These are phyloP conservation scores for Corynascus novoguineensis DNA, from an alignment of 495 filamentous ascomycete genomes.

Conservation along the genomic window DNA sequence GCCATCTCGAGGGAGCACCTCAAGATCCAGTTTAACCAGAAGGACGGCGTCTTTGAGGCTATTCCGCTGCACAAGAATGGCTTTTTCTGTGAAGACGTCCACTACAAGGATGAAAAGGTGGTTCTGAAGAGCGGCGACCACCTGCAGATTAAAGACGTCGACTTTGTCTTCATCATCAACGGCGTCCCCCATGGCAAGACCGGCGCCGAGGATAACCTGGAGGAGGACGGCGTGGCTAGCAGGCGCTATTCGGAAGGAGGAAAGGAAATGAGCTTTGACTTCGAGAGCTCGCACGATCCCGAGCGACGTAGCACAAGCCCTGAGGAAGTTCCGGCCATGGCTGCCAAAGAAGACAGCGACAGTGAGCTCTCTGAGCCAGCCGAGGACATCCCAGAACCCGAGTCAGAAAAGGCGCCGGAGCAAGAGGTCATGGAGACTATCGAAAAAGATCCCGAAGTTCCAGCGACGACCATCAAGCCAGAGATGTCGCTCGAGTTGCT, in stretches of 20 bases:
- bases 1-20: slow-evolving; percentile 84
- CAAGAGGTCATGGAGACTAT: slow-evolving; percentile 34
- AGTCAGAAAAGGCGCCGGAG: slow-evolving; percentile 33
- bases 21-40: slow-evolving; percentile 74
- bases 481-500: slow-evolving; percentile 30
- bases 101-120: slow-evolving; percentile 56
- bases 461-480: slow-evolving; percentile 24
- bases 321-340: slow-evolving; percentile 26
- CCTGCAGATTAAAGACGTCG: slow-evolving; percentile 74
- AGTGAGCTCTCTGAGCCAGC: slow-evolving; percentile 29
- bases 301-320: slow-evolving; percentile 51
- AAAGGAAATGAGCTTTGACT: slow-evolving; percentile 60
- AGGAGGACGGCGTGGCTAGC: slow-evolving; percentile 35
- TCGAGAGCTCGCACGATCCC: slow-evolving; percentile 54
- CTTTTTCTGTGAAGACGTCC: slow-evolving; percentile 73
- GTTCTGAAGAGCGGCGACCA: slow-evolving; percentile 65
- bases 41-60: slow-evolving; percentile 69
- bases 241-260: slow-evolving; percentile 48
- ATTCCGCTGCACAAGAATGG: slow-evolving; percentile 80
- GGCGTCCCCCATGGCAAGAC: slow-evolving; percentile 65
- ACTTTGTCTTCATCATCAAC: slow-evolving; percentile 67
- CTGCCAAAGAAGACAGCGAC: slow-evolving; percentile 21
- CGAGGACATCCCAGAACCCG: slow-evolving; percentile 28
- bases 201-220: slow-evolving; percentile 50
- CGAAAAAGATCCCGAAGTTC: slow-evolving; percentile 33